phyloP scores from a whole-genome alignment of 371 early-diverging fungal species.

The Ordospora colligata region DNA sequence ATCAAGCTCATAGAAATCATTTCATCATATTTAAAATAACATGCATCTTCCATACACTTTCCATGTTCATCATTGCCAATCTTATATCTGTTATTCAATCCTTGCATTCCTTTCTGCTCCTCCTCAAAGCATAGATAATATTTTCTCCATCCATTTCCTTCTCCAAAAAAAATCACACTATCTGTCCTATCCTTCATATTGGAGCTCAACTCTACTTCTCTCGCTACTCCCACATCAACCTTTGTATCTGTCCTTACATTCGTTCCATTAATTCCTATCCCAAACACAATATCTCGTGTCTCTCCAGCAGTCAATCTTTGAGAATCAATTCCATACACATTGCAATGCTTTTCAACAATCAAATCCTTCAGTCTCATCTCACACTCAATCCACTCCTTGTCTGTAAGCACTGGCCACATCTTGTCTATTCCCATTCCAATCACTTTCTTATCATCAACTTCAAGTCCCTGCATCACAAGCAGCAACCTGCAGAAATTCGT shows the following conservation, averaged over 20 bases:
- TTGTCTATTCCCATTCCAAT: constrained; percentile 85
- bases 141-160: background rate
- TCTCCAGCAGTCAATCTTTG: constrained; percentile 84
- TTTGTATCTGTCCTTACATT: constrained; percentile 66
- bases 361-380: constrained; percentile 88
- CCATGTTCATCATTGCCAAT: no score
- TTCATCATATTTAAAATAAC: background rate
- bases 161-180: background rate
- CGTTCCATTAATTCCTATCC: constrained; percentile 81
- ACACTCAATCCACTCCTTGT: constrained; percentile 91
- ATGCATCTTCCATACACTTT: no score
- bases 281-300: constrained; percentile 93
- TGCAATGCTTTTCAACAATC: constrained; percentile 89
- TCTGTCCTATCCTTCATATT: background rate
- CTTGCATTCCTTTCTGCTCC: background rate
- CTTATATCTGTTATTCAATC: background rate
- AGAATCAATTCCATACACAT: constrained; percentile 91
- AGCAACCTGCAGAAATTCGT: constrained; percentile 91
- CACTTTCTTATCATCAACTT: constrained; percentile 84
- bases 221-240: constrained; percentile 64
- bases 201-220: background rate
- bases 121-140: background rate
- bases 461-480: constrained; percentile 81
- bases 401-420: constrained; percentile 84
- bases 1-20: background rate